Conservation (phyloP, 192 early-diverging fungal species). For the Umbelopsis sp. region DNA sequence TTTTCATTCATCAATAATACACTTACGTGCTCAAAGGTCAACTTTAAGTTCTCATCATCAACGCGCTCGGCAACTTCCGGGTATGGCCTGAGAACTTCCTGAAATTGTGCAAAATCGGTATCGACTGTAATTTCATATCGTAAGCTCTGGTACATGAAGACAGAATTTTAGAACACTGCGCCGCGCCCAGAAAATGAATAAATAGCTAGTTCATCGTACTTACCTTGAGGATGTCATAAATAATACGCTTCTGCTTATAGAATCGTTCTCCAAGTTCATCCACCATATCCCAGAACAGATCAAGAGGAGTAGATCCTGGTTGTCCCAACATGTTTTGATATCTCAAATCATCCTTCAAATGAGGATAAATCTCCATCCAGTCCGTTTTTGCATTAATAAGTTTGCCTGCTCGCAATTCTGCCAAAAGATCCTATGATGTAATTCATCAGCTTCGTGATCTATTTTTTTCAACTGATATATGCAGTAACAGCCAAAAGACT, state of each 20-base stretch:
- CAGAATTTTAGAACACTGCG: neutral
- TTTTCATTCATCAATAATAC: neutral
- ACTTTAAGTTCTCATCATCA: constrained; percentile 39
- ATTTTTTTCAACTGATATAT: neutral
- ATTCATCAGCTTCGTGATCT: neutral
- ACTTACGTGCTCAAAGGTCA: constrained; percentile 55
- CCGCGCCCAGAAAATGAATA: neutral
- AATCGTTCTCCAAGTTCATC: constrained; percentile 78
- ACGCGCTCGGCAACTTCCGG: constrained; percentile 30
- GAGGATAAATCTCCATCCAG: constrained; percentile 86
- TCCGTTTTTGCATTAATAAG: constrained; percentile 70
- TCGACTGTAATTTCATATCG: constrained; percentile 51
- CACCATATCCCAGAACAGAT: constrained; percentile 92
- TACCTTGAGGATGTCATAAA: constrained; percentile 68
- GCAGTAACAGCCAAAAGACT: neutral
- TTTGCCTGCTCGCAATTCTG: constrained; percentile 55
- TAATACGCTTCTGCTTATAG: constrained; percentile 64
- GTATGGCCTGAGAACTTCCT: constrained; percentile 22
- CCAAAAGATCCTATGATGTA: constrained; percentile 56
- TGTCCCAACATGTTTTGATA: constrained; percentile 77
- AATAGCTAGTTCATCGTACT: constrained; percentile 24
- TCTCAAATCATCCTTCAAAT: constrained; percentile 68
- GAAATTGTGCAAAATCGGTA: constrained; percentile 45
- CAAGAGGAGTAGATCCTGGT: constrained; percentile 83
- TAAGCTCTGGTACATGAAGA: constrained; percentile 30